Conservation (phyloP, 2,329 filamentous ascomycete genomes). For the Xylaria sp. region DNA sequence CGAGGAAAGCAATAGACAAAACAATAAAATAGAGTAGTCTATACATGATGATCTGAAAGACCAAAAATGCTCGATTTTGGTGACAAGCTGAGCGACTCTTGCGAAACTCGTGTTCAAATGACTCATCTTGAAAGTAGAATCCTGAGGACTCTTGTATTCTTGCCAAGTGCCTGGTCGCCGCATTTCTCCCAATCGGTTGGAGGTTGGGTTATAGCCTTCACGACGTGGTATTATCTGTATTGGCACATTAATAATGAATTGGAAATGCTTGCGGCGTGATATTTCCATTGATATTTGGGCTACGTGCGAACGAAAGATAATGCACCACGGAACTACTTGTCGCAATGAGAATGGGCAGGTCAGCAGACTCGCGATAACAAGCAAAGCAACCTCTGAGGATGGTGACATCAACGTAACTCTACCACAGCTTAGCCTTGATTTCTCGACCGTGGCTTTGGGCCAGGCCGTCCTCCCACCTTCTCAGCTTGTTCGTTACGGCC, state of each 20-base stretch:
- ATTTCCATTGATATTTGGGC: not conserved
- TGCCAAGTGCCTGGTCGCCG: not conserved
- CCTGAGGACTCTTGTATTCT: constrained; percentile 17
- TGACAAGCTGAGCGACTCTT: not conserved
- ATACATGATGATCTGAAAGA: constrained; percentile 1
- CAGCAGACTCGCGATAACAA: constrained; percentile 6
- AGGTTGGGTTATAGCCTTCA: not conserved
- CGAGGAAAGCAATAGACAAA: constrained; percentile 16
- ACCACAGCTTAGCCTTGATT: not conserved
- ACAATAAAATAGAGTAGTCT: constrained; percentile 4
- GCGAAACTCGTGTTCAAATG: not conserved
- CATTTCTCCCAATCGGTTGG: not conserved
- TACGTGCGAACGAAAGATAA: not conserved
- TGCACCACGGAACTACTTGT: not conserved
- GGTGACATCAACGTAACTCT: constrained; percentile 28
- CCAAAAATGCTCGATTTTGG: not conserved
- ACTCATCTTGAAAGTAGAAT: constrained; percentile 6
- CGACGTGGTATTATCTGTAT: not conserved
- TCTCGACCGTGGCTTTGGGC: constrained; percentile 18
- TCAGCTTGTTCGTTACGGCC: constrained; percentile 17
- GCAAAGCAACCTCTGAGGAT: not conserved
- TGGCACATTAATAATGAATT: constrained; percentile 30
- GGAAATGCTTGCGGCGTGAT: constrained; percentile 16
- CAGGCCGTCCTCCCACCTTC: constrained; percentile 8
- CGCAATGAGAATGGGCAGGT: not conserved